Conservation (phyloP, 306 rosid species). For the Styphnolobium japonicum region DNA sequence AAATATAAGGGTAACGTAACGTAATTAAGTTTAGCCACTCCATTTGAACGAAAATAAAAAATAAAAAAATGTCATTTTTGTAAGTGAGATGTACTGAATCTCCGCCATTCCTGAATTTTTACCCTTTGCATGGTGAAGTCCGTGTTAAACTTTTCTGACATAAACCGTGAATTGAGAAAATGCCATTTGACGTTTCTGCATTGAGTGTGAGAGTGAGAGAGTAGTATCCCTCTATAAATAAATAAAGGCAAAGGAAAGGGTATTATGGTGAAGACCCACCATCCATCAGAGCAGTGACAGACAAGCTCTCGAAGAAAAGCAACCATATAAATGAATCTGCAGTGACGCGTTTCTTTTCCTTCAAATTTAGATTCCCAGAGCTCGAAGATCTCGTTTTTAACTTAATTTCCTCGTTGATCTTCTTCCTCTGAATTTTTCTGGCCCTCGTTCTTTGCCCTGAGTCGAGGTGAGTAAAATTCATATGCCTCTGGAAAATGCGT, state of each 20-base stretch:
- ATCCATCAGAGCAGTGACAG: constrained; percentile 3
- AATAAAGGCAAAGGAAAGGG: background rate
- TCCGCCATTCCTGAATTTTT: too few species aligned
- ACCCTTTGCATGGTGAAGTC: background rate
- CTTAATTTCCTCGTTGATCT: constrained; percentile 5
- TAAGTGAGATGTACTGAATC: too few species aligned
- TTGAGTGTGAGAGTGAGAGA: background rate
- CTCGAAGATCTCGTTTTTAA: constrained; percentile 21
- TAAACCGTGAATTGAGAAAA: background rate
- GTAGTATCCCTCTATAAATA: background rate
- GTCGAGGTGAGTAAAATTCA: constrained; percentile 42
- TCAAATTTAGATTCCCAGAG: constrained; percentile 16
- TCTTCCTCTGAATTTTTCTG: constrained; percentile 2
- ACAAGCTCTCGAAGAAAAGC: background rate
- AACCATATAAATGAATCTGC: constrained; percentile 24
- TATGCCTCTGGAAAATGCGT: background rate
- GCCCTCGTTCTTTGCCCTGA: too few species aligned
- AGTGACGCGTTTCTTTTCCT: background rate
- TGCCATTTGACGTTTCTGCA: background rate
- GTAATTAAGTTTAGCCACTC: background rate
- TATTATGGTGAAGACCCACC: too few species aligned
- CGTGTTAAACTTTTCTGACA: background rate
- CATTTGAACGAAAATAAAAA: background rate
- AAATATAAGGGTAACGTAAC: background rate
- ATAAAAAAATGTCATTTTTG: background rate